Base-by-base conservation (phyloP, 257 asterid species). In the Nicotiana knightiana region DNA sequence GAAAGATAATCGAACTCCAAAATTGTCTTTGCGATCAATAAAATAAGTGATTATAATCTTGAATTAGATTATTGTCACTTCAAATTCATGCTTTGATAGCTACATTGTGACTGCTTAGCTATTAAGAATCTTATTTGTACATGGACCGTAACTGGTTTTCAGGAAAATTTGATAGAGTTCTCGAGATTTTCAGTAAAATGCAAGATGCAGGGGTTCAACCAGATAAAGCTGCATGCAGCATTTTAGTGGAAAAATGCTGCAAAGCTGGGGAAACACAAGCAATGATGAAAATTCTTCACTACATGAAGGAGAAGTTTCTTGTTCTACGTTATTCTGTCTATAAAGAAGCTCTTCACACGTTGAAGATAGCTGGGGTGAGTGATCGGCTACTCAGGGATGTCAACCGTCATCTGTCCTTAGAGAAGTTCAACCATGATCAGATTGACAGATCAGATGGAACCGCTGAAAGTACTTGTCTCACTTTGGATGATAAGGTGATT, bases 221-320 rank as follows among this genome's bases (percentile, higher is more conserved):
- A 35, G 99, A 96, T 76, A 96, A 94, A 90, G 97, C 98, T 81
- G 30, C 99, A 28, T 96, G 98, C 89, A 94, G 93, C 87, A 93
- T 92, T 86, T 88, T 96, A 82, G 87, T 91, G n/a, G 95, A 92
- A 57, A 87, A 87, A 82, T 91, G 91, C 85, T 89, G 97, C 86
- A 86, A 32, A 82, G 89, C 91, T 55, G 89, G 90, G 75, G 91
- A 89, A 88, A 84, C 85, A 76, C 64, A 89, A 84, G 85, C 93
- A 85, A 89, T 96, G 76, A 83, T 83, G 70, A 88, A 86, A 84
- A 87, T 94, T 84, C 97, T 94, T 59, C 88, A 89, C 80, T 93
- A 91, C 93, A 96, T 96, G 99, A 93, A 92, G 89, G 87, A 88
- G 57, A 89, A 91, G 43, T 85, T 85, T 84, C 83, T 96, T 9